These are phyloP conservation scores for Erythrophleum ivorense DNA, from an alignment of 331 rosid species.

Conservation along the genomic window DNA sequence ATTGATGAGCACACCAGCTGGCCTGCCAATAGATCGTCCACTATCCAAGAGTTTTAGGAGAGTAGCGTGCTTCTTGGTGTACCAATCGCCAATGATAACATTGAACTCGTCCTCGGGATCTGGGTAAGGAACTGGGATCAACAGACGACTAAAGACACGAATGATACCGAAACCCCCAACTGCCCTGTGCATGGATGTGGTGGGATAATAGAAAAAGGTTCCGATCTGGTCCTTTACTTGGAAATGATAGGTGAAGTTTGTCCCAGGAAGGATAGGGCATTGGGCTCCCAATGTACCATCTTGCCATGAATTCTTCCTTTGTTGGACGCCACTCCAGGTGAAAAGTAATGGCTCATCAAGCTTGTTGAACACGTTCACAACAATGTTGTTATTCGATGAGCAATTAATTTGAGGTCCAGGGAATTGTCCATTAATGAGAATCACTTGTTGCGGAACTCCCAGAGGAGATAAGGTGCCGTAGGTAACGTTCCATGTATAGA, in stretches of 20 bases:
- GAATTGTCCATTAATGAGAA: conserved; percentile 14
- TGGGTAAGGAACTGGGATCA: conserved; percentile 17
- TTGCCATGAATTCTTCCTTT: conserved; percentile 18
- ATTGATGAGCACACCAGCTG: not conserved
- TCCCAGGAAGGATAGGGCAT: conserved; percentile 18
- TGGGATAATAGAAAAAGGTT: not conserved
- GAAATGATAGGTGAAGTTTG: conserved; percentile 8
- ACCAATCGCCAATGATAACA: conserved; percentile 15
- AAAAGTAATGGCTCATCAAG: conserved; percentile 1
- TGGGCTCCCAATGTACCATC: conserved; percentile 19
- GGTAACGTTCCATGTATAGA: not conserved
- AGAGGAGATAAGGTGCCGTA: not conserved
- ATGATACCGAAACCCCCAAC: conserved; percentile 4
- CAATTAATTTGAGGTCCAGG: conserved; percentile 5
- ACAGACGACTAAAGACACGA: not conserved
- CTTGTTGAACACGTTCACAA: conserved; percentile 17
- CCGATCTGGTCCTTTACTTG: conserved; percentile 5
- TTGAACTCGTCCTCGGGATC: conserved; percentile 19
- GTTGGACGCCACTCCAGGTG: not conserved
- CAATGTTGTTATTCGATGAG: conserved; percentile 12
- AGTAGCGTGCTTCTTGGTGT: not conserved
- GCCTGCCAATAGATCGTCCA: not conserved
- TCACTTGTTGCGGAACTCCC: conserved; percentile 3
- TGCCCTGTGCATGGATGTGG: conserved; percentile 8
- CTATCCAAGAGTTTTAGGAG: not conserved